phyloP scores from a whole-genome alignment of 345 rosid genomes.

The Lepidium didymum region DNA sequence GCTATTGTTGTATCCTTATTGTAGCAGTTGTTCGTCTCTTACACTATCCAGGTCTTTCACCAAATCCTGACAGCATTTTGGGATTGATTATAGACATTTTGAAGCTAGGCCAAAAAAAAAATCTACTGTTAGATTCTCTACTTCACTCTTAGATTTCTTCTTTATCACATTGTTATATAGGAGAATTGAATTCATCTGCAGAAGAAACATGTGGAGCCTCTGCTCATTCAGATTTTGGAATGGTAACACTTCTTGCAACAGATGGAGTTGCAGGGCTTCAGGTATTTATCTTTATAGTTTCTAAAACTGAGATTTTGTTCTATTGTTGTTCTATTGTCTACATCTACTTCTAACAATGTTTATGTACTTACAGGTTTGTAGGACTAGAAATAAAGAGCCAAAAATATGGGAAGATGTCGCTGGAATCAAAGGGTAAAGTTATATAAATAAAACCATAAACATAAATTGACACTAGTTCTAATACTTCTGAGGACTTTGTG shows the following conservation, averaged over 20 bases:
- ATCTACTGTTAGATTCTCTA: background rate
- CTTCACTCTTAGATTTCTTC: background rate
- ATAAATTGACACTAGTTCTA: background rate
- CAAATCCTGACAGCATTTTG: background rate
- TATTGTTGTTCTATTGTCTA: background rate
- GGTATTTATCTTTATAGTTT: conserved; percentile 27
- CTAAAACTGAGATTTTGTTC: background rate
- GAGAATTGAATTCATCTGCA: conserved; percentile 27
- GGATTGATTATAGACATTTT: background rate
- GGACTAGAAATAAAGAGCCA: conserved; percentile 53
- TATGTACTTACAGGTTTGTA: conserved; percentile 46
- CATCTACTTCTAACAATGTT: background rate
- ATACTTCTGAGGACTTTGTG: background rate
- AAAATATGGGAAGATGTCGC: conserved; percentile 63
- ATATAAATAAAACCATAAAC: background rate
- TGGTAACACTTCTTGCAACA: conserved; percentile 67
- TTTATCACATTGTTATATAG: conserved; percentile 29
- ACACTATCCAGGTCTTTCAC: conserved; percentile 58
- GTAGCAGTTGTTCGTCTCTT: conserved; percentile 46
- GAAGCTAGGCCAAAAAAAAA: background rate
- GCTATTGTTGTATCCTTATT: background rate
- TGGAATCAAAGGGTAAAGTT: conserved; percentile 54
- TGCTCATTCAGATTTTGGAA: conserved; percentile 87
- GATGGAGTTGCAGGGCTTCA: conserved; percentile 91
- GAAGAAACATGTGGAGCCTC: conserved; percentile 63